Percentiles rank a stretch among this genome's conserved stretches.
phyloP scores from a whole-genome alignment of 306 rosid species.

The Ormosia emarginata region DNA sequence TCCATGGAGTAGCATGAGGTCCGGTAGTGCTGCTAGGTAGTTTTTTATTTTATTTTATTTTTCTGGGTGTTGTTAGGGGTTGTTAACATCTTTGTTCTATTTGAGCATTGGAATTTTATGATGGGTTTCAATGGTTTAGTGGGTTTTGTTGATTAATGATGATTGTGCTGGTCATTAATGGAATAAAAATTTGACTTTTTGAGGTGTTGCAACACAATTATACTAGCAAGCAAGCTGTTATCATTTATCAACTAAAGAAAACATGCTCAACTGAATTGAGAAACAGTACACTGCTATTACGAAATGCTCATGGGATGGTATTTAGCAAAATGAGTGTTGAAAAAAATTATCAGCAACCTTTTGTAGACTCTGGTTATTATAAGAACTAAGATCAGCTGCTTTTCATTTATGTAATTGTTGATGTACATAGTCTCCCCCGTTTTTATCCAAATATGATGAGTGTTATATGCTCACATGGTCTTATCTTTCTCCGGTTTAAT shows the following conservation, averaged over 20 bases:
- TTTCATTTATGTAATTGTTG: neutral
- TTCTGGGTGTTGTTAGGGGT: neutral
- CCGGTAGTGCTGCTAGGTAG: constrained; percentile 47
- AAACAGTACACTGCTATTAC: neutral
- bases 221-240: neutral
- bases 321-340: too few relatives aligned
- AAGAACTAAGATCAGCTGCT: neutral
- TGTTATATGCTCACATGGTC: neutral
- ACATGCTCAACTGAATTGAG: neutral
- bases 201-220: neutral
- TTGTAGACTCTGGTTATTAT: too few relatives aligned
- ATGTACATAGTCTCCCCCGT: neutral
- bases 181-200: too few relatives aligned
- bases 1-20: constrained; percentile 79
- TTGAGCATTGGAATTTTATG: neutral
- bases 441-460: neutral
- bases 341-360: too few relatives aligned
- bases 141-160: too few relatives aligned
- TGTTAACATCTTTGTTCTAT: neutral
- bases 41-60: neutral
- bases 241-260: neutral
- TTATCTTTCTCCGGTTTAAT: neutral
- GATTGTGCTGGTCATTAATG: too few relatives aligned
- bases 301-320: neutral
- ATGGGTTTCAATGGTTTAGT: neutral